Percentiles rank a stretch among this genome's conserved stretches.
These are phyloP conservation scores for Debaryomyces fabryi DNA, from an alignment of 1,139 yeast species.

Conservation along the genomic window DNA sequence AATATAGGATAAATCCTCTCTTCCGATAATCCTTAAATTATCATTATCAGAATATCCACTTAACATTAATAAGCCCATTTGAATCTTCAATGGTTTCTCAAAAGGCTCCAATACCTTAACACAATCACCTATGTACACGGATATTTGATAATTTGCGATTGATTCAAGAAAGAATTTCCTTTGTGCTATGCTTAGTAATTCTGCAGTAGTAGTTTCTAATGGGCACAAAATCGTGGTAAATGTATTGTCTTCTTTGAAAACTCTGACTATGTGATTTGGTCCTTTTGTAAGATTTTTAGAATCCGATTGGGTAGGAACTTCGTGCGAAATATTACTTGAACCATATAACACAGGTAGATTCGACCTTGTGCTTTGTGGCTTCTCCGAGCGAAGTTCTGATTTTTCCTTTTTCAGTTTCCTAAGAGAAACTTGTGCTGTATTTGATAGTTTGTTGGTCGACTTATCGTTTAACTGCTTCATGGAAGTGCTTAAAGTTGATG, in stretches of 20 bases:
- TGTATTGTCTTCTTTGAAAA: conserved; percentile 79
- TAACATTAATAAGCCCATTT: conserved; percentile 68
- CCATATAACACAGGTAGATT: conserved; percentile 44
- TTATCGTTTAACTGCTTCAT: conserved; percentile 1
- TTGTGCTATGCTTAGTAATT: conserved; percentile 66
- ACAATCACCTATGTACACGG: conserved; percentile 78
- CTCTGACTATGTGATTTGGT: conserved; percentile 60
- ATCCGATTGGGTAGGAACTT: conserved; percentile 23
- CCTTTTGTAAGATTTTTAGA: conserved; percentile 24
- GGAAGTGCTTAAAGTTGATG: background rate
- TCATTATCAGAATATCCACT: conserved; percentile 84
- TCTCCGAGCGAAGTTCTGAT: conserved; percentile 3
- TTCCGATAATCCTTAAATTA: conserved; percentile 74
- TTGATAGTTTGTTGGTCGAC: background rate
- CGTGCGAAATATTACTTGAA: conserved; percentile 29
- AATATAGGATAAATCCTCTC: conserved; percentile 84
- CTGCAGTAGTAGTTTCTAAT: conserved; percentile 74
- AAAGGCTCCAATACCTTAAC: conserved; percentile 72
- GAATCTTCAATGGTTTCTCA: conserved; percentile 79
- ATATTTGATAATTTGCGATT: conserved; percentile 71
- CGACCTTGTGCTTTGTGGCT: background rate
- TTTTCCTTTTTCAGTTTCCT: conserved; percentile 9
- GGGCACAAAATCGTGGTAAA: conserved; percentile 81
- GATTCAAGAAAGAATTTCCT: conserved; percentile 77
- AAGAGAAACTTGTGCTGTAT: conserved; percentile 2